These are phyloP conservation scores for Spathaspora sp. DNA, from an alignment of 805 yeast species.

Conservation along the genomic window DNA sequence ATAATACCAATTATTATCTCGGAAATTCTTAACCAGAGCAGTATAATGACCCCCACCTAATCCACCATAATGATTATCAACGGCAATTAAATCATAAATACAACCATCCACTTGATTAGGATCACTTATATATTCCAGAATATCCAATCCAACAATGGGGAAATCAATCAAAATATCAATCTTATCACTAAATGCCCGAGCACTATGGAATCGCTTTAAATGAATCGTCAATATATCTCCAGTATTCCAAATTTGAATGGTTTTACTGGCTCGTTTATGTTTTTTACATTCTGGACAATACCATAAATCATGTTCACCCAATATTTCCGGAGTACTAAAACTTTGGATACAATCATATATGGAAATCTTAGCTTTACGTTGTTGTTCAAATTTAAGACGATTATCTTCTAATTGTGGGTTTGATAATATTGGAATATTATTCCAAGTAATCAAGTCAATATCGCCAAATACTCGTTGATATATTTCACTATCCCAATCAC, in stretches of 20 bases:
- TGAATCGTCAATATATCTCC: slow-evolving; percentile 91
- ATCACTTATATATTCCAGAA: slow-evolving; percentile 52
- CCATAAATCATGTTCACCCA: slow-evolving; percentile 90
- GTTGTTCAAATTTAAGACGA: slow-evolving; percentile 29
- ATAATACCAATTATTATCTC: slow-evolving; percentile 81
- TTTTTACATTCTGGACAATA: slow-evolving; percentile 88
- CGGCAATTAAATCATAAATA: slow-evolving; percentile 83
- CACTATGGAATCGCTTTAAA: slow-evolving; percentile 83
- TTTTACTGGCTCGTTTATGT: slow-evolving; percentile 86
- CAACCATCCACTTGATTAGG: slow-evolving; percentile 18
- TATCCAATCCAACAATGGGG: slow-evolving; percentile 79
- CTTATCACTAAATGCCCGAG: slow-evolving; percentile 82
- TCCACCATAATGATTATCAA: slow-evolving; percentile 95
- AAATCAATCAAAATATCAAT: slow-evolving; percentile 81
- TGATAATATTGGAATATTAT: slow-evolving; percentile 35
- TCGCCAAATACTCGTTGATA: slow-evolving; percentile 52
- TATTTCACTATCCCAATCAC: slow-evolving; percentile 60
- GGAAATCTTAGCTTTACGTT: slow-evolving; percentile 44
- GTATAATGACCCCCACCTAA: slow-evolving; percentile 98
- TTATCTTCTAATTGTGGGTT: slow-evolving; percentile 55
- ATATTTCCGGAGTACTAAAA: slow-evolving; percentile 78
- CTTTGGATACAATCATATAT: slow-evolving; percentile 69
- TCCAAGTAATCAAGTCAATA: slow-evolving; percentile 58
- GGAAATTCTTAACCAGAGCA: slow-evolving; percentile 76
- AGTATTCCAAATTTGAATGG: slow-evolving; percentile 87